Percentiles rank a stretch among this genome's conserved stretches.
Conservation (phyloP, 768 basidiomycete genomes). For the Boletus tomentosulus region DNA sequence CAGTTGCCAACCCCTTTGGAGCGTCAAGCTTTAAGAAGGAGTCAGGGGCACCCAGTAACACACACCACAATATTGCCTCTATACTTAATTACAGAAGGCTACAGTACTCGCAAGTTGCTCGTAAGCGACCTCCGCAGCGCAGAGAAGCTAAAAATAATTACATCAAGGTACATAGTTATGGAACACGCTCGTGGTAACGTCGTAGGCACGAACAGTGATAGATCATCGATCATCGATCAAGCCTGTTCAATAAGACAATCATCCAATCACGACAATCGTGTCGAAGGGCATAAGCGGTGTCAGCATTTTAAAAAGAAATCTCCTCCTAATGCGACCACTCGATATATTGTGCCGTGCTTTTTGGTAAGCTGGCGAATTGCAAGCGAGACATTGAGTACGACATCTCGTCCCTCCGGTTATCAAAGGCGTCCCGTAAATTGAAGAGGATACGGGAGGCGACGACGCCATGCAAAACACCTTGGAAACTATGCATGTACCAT, state of each 20-base stretch:
- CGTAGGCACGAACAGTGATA: background rate
- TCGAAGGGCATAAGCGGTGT: background rate
- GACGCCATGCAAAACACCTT: conserved; percentile 5
- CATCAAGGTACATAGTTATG: background rate
- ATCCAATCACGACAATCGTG: background rate
- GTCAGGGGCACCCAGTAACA: too few species aligned
- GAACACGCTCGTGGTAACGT: background rate
- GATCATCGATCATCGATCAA: background rate
- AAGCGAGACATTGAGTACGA: background rate
- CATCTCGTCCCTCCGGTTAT: background rate
- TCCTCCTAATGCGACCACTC: background rate
- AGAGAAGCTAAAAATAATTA: background rate
- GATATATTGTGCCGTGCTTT: background rate
- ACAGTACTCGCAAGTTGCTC: too few species aligned
- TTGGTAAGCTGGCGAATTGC: background rate
- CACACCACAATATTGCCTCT: too few species aligned
- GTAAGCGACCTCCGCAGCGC: too few species aligned
- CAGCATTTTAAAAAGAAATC: background rate
- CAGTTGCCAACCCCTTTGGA: too few species aligned
- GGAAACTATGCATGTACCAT: conserved; percentile 1
- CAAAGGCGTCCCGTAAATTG: conserved; percentile 1
- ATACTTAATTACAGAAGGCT: too few species aligned
- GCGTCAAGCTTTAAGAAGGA: too few species aligned
- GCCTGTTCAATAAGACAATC: background rate
- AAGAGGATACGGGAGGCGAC: conserved; percentile 12